Conservation (phyloP, 2,329 filamentous ascomycete species). For the Stemphylium beticola region DNA sequence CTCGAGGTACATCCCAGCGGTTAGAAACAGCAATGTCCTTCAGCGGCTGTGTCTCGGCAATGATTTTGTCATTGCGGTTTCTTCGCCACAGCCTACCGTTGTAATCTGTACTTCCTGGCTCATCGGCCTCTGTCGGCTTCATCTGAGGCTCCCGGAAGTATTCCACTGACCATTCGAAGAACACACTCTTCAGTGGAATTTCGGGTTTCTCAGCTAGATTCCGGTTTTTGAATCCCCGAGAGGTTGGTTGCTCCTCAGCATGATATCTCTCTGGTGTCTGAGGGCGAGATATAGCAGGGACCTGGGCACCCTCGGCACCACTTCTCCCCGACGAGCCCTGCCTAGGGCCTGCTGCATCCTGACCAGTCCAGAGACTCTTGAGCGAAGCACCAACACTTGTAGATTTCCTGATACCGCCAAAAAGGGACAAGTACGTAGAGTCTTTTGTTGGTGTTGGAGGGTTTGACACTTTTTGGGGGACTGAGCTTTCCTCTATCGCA, state of each 20-base stretch:
- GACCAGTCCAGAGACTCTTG: slow-evolving; percentile 62
- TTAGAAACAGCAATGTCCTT: slow-evolving; percentile 86
- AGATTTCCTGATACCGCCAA: slow-evolving; percentile 65
- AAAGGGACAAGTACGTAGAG: slow-evolving; percentile 64
- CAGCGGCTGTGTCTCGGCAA: slow-evolving; percentile 89
- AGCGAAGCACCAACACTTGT: slow-evolving; percentile 70
- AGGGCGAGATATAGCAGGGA: slow-evolving; percentile 74
- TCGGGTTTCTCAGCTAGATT: slow-evolving; percentile 64
- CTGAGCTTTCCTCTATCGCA: slow-evolving; percentile 35
- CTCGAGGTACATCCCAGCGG: slow-evolving; percentile 83
- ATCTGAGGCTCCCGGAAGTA: slow-evolving; percentile 99
- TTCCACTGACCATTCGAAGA: slow-evolving; percentile 93
- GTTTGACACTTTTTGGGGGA: slow-evolving; percentile 54
- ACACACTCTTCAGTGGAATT: slow-evolving; percentile 80
- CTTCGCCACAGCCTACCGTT: slow-evolving; percentile 93
- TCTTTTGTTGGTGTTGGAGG: slow-evolving; percentile 58
- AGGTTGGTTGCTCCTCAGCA: slow-evolving; percentile 77
- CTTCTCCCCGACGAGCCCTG: slow-evolving; percentile 48
- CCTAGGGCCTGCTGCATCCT: slow-evolving; percentile 38
- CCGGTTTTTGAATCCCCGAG: slow-evolving; percentile 73
- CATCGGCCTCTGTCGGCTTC: slow-evolving; percentile 93
- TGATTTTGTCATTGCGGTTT: slow-evolving; percentile 89
- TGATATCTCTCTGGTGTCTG: slow-evolving; percentile 70
- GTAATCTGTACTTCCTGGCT: slow-evolving; percentile 94
- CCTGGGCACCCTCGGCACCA: slow-evolving; percentile 64